Evolutionary conservation across 2,329 filamentous ascomycete species (phyloP), one percentile per base, ranked within the genome.

Genomic region (Zasmidium cellare): DNA sequence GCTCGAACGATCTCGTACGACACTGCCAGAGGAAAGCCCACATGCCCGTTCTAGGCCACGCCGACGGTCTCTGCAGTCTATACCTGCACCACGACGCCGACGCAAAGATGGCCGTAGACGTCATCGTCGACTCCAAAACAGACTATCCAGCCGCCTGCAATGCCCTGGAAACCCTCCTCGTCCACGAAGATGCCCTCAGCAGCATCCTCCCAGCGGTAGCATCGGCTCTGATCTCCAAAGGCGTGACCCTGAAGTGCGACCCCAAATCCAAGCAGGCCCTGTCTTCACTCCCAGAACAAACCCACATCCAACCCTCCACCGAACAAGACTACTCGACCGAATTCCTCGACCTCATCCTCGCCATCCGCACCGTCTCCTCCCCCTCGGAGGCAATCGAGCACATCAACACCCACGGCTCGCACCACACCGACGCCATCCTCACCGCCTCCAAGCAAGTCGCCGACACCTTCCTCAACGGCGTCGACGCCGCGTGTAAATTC

Each of bases 121-220:
- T 96, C 55, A 80, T 97, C 49, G 81, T 96, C 55, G 94, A 99
- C 76, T 89, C 93, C 48, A 99, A 99, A 78, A 92, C 90, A 23
- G 90, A 88, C 74, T 99, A 99, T 71, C 91, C 93, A 1, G 94
- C 94, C 38, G 94, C 93, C 14, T 99, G 94, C 81, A 99, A 99
- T 78, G 87, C 89, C 45, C 77, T 92, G n/a, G 94, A 99, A 77
- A 96, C 92, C 1, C 82, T 99, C 9, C 84, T 99, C 18, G 89
- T 97, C 3, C 87, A 97, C 67, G 82, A 90, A 60, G 77, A 83
- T 16, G 87, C 87, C 0, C 79, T 96, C 2, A 71, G 75, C 31
- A 87, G 84, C 3, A 73, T 90, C 38, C 83, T 96, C 46, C 89
- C 91, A 1, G 69, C 75, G 1, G 86, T 94, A 14, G 92, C 89